A percentile compares a stretch with the other conserved stretches of the same genome.
These are phyloP conservation scores for Spizellomyces sp. DNA, from an alignment of 192 early-diverging fungal species.

Conservation along the genomic window DNA sequence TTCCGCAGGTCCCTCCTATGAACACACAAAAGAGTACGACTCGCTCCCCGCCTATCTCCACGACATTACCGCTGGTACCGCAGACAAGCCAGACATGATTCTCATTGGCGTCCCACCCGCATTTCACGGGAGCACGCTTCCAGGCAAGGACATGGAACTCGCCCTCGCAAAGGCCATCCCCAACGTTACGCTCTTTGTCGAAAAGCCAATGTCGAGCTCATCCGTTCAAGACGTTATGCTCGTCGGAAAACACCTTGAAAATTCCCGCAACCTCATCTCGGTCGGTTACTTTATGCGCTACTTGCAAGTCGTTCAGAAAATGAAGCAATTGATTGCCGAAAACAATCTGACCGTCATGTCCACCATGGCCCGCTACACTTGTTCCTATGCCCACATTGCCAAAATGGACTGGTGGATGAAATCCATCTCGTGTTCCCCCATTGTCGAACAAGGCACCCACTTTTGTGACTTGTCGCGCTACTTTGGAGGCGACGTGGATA, in stretches of 20 bases:
- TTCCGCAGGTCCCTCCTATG: not conserved
- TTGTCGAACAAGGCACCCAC: constrained; percentile 20
- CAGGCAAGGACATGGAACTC: constrained; percentile 1
- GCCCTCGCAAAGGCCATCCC: not conserved
- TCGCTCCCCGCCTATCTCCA: not conserved
- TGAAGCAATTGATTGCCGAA: constrained; percentile 10
- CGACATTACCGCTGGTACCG: not conserved
- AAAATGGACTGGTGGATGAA: constrained; percentile 11
- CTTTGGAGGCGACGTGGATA: constrained; percentile 6
- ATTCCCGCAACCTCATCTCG: not conserved
- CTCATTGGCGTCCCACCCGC: constrained; percentile 12
- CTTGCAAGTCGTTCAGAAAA: constrained; percentile 9
- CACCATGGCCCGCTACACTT: constrained; percentile 10
- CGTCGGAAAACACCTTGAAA: not conserved
- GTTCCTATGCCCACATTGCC: not conserved
- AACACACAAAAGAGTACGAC: not conserved
- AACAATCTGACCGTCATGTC: constrained; percentile 17
- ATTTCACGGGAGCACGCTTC: not conserved
- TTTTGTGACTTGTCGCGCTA: constrained; percentile 5
- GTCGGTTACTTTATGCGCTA: constrained; percentile 20
- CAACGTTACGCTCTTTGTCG: constrained; percentile 5
- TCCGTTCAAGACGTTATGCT: constrained; percentile 4
- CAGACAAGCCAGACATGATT: not conserved
- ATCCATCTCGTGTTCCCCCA: constrained; percentile 4
- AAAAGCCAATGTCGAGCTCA: not conserved